A percentile compares a stretch with the other conserved stretches of the same genome.
phyloP scores from a whole-genome alignment of 2,329 filamentous ascomycete genomes.

The Fusarium lateritium region DNA sequence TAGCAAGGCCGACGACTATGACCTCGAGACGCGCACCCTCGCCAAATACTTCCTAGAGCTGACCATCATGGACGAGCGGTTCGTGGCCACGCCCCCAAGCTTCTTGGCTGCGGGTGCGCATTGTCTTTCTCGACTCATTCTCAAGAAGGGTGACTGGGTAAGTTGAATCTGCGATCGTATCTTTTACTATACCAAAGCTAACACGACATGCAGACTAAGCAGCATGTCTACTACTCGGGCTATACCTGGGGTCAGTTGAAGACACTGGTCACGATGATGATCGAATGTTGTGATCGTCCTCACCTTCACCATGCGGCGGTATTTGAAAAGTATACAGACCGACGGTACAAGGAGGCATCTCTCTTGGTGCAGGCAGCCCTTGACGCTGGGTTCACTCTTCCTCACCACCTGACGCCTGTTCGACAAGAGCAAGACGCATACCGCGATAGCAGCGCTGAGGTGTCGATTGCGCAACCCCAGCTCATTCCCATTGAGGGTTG shows the following conservation, averaged over 20 bases:
- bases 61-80: slow-evolving; percentile 97
- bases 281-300: slow-evolving; percentile 89
- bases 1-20: slow-evolving; percentile 98
- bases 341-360: slow-evolving; percentile 88
- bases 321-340: slow-evolving; percentile 92
- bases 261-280: slow-evolving; percentile 81
- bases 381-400: slow-evolving; percentile 69
- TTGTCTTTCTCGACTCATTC: slow-evolving; percentile 88
- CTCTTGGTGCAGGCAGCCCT: slow-evolving; percentile 84
- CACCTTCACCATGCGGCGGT: slow-evolving; percentile 87
- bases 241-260: slow-evolving; percentile 91
- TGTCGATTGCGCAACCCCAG: slow-evolving; percentile 48
- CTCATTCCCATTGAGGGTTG: slow-evolving; percentile 54
- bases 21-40: slow-evolving; percentile 92
- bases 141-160: slow-evolving; percentile 96
- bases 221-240: slow-evolving; percentile 92
- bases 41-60: slow-evolving; percentile 99
- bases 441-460: slow-evolving; percentile 46
- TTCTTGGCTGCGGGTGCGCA: slow-evolving; percentile 93
- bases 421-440: slow-evolving; percentile 42
- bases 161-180: slow-evolving; percentile 54
- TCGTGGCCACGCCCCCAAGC: slow-evolving; percentile 91
- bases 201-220: slow-evolving; percentile 72
- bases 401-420: slow-evolving; percentile 60
- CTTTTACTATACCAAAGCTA: slow-evolving; percentile 48